These are phyloP conservation scores for Pythium grandisporangium DNA, from an alignment of 352 stramenopile species.

Conservation along the genomic window DNA sequence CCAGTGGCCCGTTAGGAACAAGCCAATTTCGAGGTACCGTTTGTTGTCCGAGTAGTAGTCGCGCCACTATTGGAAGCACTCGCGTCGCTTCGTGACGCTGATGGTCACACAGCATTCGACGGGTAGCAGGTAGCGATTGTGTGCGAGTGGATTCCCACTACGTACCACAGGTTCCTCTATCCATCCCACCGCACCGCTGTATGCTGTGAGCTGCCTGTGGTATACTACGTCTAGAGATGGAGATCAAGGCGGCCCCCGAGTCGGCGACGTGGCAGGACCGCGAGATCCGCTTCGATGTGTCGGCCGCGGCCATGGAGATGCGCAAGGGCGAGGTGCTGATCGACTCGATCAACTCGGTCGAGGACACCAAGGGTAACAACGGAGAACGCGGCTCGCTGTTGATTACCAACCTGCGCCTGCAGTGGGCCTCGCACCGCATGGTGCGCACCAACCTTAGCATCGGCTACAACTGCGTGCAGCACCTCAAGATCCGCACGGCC, in stretches of 20 bases:
- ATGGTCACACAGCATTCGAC: too few species aligned
- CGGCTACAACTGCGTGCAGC: constrained; percentile 76
- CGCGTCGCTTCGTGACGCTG: too few species aligned
- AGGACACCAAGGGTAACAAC: constrained; percentile 94
- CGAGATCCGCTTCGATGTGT: constrained; percentile 87
- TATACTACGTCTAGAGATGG: too few species aligned
- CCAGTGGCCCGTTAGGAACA: too few species aligned
- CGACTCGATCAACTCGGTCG: constrained; percentile 91
- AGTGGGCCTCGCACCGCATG: constrained; percentile 88
- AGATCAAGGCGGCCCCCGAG: constrained; percentile 49
- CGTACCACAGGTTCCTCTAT: too few species aligned
- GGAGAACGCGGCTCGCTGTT: constrained; percentile 81
- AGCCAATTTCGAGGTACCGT: too few species aligned
- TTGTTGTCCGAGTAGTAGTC: too few species aligned
- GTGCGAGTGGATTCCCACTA: too few species aligned
- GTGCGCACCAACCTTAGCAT: constrained; percentile 82
- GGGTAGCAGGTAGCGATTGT: too few species aligned
- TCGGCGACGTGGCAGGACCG: constrained; percentile 83
- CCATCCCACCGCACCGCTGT: too few species aligned
- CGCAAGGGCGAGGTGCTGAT: constrained; percentile 78
- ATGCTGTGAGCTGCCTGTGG: too few species aligned
- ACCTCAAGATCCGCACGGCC: constrained; percentile 85
- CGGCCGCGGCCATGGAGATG: constrained; percentile 41
- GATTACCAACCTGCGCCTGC: constrained; percentile 89
- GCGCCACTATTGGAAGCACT: too few species aligned